phyloP scores from a whole-genome alignment of 2,329 filamentous ascomycete genomes.

The Leptographium radiaticola region DNA sequence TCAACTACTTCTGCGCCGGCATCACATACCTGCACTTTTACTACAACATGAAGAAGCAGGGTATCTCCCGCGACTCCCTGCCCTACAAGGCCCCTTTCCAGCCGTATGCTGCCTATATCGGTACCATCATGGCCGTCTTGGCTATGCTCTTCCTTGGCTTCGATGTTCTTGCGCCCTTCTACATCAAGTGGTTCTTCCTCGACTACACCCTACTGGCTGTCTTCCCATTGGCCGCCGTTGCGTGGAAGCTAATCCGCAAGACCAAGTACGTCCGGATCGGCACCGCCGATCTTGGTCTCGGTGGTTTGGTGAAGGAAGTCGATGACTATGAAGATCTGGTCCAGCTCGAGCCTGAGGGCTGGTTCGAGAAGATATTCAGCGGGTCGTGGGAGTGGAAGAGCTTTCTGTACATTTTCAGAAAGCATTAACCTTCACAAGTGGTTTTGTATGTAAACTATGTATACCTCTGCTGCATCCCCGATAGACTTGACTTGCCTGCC shows the following conservation, averaged over 20 bases:
- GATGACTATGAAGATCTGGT: slow-evolving; percentile 23
- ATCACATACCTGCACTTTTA: slow-evolving; percentile 47
- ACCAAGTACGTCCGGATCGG: slow-evolving; percentile 4
- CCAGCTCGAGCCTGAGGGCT: not conserved
- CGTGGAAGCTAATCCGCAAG: not conserved
- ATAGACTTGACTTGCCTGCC: no score
- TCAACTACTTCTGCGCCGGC: slow-evolving; percentile 42
- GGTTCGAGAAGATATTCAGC: not conserved
- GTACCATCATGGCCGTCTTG: slow-evolving; percentile 4
- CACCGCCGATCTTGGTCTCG: slow-evolving; percentile 9
- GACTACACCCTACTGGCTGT: slow-evolving; percentile 2
- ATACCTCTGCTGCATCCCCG: no score
- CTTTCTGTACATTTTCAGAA: not conserved
- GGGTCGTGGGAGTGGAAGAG: slow-evolving; percentile 1
- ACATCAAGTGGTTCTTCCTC: slow-evolving; percentile 4
- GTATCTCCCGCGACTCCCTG: slow-evolving; percentile 35
- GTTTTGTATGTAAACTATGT: no score
- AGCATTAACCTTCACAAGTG: not conserved
- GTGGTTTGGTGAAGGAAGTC: slow-evolving; percentile 11
- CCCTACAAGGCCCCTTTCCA: slow-evolving; percentile 37
- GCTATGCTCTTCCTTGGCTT: slow-evolving; percentile 2
- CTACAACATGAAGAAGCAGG: slow-evolving; percentile 40
- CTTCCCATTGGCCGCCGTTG: not conserved
- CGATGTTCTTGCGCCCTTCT: not conserved
- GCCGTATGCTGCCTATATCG: slow-evolving; percentile 8